These are phyloP conservation scores for Blastobotrys arbuscula DNA, from an alignment of 1,139 yeast genomes.

Conservation along the genomic window DNA sequence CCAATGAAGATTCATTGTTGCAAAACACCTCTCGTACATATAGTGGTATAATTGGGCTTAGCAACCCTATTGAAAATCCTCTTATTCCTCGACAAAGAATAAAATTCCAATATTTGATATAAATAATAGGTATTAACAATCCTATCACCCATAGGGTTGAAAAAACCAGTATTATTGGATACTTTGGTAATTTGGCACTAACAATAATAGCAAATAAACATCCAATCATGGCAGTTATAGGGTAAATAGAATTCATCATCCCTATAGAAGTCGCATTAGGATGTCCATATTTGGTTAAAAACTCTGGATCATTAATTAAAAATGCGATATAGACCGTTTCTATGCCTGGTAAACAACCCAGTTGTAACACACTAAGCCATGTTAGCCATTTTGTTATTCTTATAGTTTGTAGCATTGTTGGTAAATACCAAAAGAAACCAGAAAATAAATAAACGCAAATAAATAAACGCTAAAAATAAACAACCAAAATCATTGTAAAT, in stretches of 20 bases:
- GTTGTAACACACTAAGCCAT: constrained; percentile 45
- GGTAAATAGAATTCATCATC: constrained; percentile 39
- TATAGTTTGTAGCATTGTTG: not conserved
- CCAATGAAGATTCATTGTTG: constrained; percentile 45
- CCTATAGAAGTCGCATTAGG: constrained; percentile 43
- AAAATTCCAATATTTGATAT: constrained; percentile 18
- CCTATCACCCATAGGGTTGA: constrained; percentile 15
- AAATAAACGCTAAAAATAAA: too few species aligned
- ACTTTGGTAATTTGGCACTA: constrained; percentile 13
- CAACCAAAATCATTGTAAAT: too few species aligned
- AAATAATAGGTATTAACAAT: constrained; percentile 9
- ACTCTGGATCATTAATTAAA: constrained; percentile 45
- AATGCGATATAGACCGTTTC: constrained; percentile 66
- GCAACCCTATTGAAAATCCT: constrained; percentile 59
- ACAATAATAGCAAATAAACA: constrained; percentile 16
- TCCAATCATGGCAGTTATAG: constrained; percentile 38
- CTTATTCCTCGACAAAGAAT: constrained; percentile 53
- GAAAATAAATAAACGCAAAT: too few species aligned
- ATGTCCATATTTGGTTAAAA: constrained; percentile 40
- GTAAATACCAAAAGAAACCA: too few species aligned
- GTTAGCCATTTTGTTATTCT: constrained; percentile 29
- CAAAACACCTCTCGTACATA: constrained; percentile 59
- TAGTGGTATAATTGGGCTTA: constrained; percentile 58
- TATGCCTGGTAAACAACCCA: constrained; percentile 49
- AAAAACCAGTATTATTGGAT: constrained; percentile 9